These are phyloP conservation scores for Erodium trifolium DNA, from an alignment of 441 rosid genomes.

Conservation along the genomic window DNA sequence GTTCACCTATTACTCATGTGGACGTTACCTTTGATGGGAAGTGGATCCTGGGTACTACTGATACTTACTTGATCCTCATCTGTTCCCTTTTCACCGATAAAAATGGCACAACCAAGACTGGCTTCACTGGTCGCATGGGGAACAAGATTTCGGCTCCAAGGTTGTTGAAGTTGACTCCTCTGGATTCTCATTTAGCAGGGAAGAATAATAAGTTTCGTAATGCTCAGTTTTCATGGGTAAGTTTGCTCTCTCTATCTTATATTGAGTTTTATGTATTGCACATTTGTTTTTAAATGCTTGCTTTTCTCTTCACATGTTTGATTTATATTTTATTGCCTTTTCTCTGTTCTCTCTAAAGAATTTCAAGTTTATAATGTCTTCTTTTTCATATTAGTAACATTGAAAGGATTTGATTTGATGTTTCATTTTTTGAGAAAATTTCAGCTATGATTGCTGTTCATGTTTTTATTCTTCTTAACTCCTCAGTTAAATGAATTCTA, in stretches of 20 bases:
- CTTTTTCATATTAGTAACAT: background rate
- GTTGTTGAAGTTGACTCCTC: slow-evolving; percentile 72
- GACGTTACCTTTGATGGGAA: slow-evolving; percentile 93
- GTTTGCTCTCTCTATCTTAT: slow-evolving; percentile 18
- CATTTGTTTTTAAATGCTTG: background rate
- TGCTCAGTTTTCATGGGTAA: slow-evolving; percentile 95
- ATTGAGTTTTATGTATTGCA: background rate
- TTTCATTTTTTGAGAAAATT: too few species aligned
- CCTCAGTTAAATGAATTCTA: too few species aligned
- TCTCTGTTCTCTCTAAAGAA: background rate
- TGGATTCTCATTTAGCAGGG: slow-evolving; percentile 86
- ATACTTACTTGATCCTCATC: slow-evolving; percentile 76
- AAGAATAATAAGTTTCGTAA: slow-evolving; percentile 63
- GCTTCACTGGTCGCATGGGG: slow-evolving; percentile 91
- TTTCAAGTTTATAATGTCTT: background rate
- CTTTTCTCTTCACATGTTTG: too few species aligned
- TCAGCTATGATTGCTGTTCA: too few species aligned
- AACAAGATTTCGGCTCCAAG: slow-evolving; percentile 91
- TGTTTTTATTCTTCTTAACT: too few species aligned
- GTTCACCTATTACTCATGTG: slow-evolving; percentile 87
- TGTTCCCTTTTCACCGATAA: slow-evolving; percentile 81
- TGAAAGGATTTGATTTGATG: background rate
- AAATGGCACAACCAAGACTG: slow-evolving; percentile 73
- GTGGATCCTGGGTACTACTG: slow-evolving; percentile 94
- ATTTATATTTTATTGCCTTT: background rate